Evolutionary conservation across 1,284 basidiomycete genomes (phyloP).

Genomic region (Tetrapyrgos nigripes): DNA sequence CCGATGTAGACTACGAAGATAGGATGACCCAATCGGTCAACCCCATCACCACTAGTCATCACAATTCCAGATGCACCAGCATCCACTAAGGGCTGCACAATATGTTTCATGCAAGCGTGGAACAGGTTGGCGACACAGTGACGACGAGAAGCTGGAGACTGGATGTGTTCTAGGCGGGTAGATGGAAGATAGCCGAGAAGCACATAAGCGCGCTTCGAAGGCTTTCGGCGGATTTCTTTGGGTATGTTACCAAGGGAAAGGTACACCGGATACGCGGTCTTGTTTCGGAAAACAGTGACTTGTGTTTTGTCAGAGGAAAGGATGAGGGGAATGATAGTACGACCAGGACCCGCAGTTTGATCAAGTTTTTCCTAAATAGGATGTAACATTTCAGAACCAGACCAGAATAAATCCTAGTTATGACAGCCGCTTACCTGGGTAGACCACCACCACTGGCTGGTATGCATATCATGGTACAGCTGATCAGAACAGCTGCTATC

Average conservation of each 20-base stretch:
- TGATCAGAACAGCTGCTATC: slow-evolving; percentile 14
- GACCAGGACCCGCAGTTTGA: slow-evolving; percentile 29
- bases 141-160: slow-evolving; percentile 30
- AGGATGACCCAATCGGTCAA: slow-evolving; percentile 24
- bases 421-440: slow-evolving; percentile 40
- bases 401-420: neutral
- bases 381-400: neutral
- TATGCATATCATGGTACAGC: slow-evolving; percentile 42
- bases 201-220: slow-evolving; percentile 38
- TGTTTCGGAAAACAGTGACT: slow-evolving; percentile 41
- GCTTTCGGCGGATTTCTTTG: slow-evolving; percentile 44
- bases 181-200: slow-evolving; percentile 47
- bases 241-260: slow-evolving; percentile 52
- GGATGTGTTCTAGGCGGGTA: slow-evolving; percentile 35
- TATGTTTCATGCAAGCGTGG: slow-evolving; percentile 38
- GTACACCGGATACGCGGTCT: slow-evolving; percentile 48
- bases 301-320: slow-evolving; percentile 26
- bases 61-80: slow-evolving; percentile 27
- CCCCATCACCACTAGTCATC: slow-evolving; percentile 26
- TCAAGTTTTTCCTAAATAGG: slow-evolving; percentile 37
- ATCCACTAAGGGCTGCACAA: slow-evolving; percentile 27
- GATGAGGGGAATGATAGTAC: slow-evolving; percentile 47
- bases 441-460: slow-evolving; percentile 46
- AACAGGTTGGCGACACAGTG: slow-evolving; percentile 41
- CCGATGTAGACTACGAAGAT: slow-evolving; percentile 31